Percentiles rank a stretch among this genome's conserved stretches.
These are phyloP conservation scores for Kockiozyma suomiensis DNA, from an alignment of 805 yeast genomes.

Conservation along the genomic window DNA sequence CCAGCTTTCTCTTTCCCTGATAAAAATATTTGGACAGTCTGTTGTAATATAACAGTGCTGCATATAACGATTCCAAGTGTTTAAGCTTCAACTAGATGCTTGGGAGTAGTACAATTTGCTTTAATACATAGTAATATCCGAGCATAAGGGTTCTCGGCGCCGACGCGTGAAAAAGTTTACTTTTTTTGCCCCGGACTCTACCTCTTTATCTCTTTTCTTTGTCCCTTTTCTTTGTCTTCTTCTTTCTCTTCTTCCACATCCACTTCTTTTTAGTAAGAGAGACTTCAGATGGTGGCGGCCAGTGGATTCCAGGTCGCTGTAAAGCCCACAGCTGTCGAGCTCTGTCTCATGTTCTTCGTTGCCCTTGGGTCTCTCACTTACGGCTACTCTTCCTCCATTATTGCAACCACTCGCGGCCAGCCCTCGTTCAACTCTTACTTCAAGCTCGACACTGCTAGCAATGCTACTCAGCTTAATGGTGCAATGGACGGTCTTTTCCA, in stretches of 20 bases:
- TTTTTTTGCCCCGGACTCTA: not conserved
- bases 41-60: too few relatives aligned
- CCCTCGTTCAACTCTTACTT: slow-evolving; percentile 15
- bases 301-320: not conserved
- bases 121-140: not conserved
- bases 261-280: not conserved
- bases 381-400: slow-evolving; percentile 20
- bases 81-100: too few relatives aligned
- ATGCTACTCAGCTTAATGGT: slow-evolving; percentile 21
- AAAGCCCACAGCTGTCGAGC: slow-evolving; percentile 13
- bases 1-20: not conserved
- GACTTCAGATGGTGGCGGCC: not conserved
- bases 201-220: not conserved
- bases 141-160: not conserved
- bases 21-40: too few relatives aligned
- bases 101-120: too few relatives aligned
- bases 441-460: slow-evolving; percentile 10
- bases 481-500: slow-evolving; percentile 22
- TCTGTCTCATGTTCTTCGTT: slow-evolving; percentile 15
- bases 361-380: slow-evolving; percentile 17
- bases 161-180: not conserved
- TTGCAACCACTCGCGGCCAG: slow-evolving; percentile 23
- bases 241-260: not conserved
- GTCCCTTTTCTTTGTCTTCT: not conserved
- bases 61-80: too few relatives aligned